Base-by-base conservation (phyloP, 257 asterid species). In the Handroanthus guayacan region DNA sequence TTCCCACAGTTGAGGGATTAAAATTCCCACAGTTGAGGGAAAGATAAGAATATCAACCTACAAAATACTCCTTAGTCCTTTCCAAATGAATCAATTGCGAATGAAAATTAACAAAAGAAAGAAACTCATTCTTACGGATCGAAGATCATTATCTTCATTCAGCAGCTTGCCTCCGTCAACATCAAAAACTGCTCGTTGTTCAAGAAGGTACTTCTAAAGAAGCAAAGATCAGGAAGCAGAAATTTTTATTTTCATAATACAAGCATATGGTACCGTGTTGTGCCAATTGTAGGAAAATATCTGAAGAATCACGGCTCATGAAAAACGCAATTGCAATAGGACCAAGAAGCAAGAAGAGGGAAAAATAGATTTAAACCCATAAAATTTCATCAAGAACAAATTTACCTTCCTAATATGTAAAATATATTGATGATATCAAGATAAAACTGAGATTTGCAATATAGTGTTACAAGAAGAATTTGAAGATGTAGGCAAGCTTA, bases 151-250 rank as follows among this genome's bases (percentile, higher is more conserved):
- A 79, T 95, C 98, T 83, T 95, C 99, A 83, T 95, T 95, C 78
- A 95, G 94, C 81, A 91, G 84, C 86, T 91, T 95, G 75, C 98
- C 89, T 78, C 95, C 98, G 79, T 92, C 98, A 84, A 66, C 84
- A 84, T 95, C 96, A 80, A 84, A 81, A 78, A 95, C 97, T 71
- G 99, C 99, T 77, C 91, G 91, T 82, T 92, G 95, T 80, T 91
- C 97, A 60, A 95, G 96, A 83, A 95, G 99, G 85, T 89, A 92
- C 79, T 88, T 91, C 99, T 95, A 74, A 81, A 84, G 64, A 66
- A 78, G 61, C 69, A 75, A 69, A 66, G 63, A 81, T 44, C 10
- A 38, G 69, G 41, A 39, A 41, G 65, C 51, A 75, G 56, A 71
- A 14, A 12, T 67, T 64, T 25, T 48, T 12, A 58, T 18, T 64